phyloP scores from a whole-genome alignment of 176 grass and related monocot species.

The Oryza punctata region DNA sequence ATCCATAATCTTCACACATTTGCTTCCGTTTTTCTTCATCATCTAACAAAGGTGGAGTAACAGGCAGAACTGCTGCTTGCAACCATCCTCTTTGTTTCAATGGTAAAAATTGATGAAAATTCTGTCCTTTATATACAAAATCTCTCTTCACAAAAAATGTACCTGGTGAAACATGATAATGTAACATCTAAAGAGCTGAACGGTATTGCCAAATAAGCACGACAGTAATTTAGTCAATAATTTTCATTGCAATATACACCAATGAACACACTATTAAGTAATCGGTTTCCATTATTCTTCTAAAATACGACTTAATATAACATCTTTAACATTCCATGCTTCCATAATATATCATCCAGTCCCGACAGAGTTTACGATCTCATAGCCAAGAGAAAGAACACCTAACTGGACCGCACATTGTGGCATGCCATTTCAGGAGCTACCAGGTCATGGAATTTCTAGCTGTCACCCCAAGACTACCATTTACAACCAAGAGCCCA shows the following conservation, averaged over 20 bases:
- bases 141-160: conserved; percentile 37
- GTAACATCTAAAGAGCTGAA: background rate
- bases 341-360: conserved; percentile 1
- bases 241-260: background rate
- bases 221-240: background rate
- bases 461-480: background rate
- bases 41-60: conserved; percentile 47
- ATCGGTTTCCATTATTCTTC: background rate
- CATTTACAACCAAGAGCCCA: background rate
- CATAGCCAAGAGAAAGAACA: background rate
- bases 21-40: conserved; percentile 56
- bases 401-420: background rate
- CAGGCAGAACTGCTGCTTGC: conserved; percentile 50
- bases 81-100: conserved; percentile 33
- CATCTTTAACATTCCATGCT: background rate
- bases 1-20: conserved; percentile 81
- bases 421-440: background rate
- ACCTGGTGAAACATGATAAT: conserved; percentile 23
- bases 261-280: background rate
- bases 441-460: background rate
- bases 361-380: background rate
- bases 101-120: conserved; percentile 34
- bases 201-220: background rate
- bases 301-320: conserved; percentile 14
- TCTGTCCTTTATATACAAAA: conserved; percentile 23